Conservation (phyloP, 2,329 filamentous ascomycete genomes). For the Beauveria sp. region DNA sequence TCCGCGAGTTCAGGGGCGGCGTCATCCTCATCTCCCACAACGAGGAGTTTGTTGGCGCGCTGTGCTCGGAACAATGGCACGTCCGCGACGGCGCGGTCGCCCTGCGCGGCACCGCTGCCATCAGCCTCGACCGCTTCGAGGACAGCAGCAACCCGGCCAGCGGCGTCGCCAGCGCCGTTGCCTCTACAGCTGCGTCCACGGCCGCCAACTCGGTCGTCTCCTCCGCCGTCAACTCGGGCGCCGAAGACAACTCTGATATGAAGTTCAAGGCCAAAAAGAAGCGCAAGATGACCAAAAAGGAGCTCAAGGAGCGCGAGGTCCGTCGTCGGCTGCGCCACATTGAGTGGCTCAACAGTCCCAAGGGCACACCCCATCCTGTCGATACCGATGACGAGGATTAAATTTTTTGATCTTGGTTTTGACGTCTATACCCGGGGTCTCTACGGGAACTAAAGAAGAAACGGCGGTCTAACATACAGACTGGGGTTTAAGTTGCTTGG, state of each 20-base stretch:
- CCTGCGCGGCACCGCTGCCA: slow-evolving; percentile 68
- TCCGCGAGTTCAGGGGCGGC: slow-evolving; percentile 95
- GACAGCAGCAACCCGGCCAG: slow-evolving; percentile 55
- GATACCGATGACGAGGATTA: slow-evolving; percentile 70
- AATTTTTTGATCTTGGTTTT: neutral
- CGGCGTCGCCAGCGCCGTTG: slow-evolving; percentile 49
- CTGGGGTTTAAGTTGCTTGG: neutral
- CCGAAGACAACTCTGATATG: slow-evolving; percentile 69
- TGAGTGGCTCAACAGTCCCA: slow-evolving; percentile 75
- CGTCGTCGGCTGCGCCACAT: slow-evolving; percentile 80
- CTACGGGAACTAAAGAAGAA: too few species aligned
- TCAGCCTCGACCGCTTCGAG: slow-evolving; percentile 78
- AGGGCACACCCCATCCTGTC: slow-evolving; percentile 69
- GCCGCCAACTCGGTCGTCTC: slow-evolving; percentile 37
- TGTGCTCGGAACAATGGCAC: slow-evolving; percentile 95
- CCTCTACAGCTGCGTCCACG: slow-evolving; percentile 48
- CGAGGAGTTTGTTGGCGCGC: slow-evolving; percentile 94
- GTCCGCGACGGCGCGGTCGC: slow-evolving; percentile 82
- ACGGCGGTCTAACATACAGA: too few species aligned
- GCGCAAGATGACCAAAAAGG: slow-evolving; percentile 98
- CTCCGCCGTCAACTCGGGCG: slow-evolving; percentile 70
- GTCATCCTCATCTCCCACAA: slow-evolving; percentile 99
- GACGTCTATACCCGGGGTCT: neutral
- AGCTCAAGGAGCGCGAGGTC: slow-evolving; percentile 87
- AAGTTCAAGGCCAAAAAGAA: slow-evolving; percentile 89